Base-by-base conservation (phyloP, 2,329 filamentous ascomycete species). In the Plenodomus lindquistii region DNA sequence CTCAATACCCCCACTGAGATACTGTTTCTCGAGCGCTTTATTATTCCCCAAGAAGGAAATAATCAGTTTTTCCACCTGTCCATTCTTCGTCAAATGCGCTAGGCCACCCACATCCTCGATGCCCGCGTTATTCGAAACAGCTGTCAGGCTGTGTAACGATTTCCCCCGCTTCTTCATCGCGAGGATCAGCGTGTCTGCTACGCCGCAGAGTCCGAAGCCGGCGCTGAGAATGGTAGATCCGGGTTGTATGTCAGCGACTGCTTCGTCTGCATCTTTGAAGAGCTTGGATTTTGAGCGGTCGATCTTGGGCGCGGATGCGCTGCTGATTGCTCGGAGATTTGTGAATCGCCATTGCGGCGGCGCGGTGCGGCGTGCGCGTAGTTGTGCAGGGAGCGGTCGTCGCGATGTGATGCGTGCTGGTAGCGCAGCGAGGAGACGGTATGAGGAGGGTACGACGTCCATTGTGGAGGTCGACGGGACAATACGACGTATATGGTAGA, bases 111-210 rank as follows among this genome's bases (percentile, higher is more conserved):
- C 82, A 31, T 83, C 83, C 46, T 87, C 84, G 6, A 85, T 79
- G 20, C 89, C 89, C 15, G 88, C 88, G 66, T 93, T 93, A 69
- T 93, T 93, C 36, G 88, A 91, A 1, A 92, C 85, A 13, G 87
- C 88, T 0, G 87, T 91, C 19, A 93, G 74, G 6, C 65, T 66
- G 29, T 71, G 66, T 27, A 71, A 47, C 17, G 65, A 66, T 19
- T 69, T 40, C 1, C 69, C 68, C 3, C 69, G 62, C 43, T 60
- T 63, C 34, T 60, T 47, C 40, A 73, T 66, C 10, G 70, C 70
- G n/a, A 62, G 48, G 21, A 73, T 72, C 27, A 73, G 63, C 1
- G 70, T 73, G 15, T 73, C 70, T 37, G 71, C 68, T 17, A 73
- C 67, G 41, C 71, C 71, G 40, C 68, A 73, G 10, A 73, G 58